Evolutionary conservation across 2,329 filamentous ascomycete species (phyloP), one percentile per base, ranked within the genome.

Genomic region (Epichloe sp.): DNA sequence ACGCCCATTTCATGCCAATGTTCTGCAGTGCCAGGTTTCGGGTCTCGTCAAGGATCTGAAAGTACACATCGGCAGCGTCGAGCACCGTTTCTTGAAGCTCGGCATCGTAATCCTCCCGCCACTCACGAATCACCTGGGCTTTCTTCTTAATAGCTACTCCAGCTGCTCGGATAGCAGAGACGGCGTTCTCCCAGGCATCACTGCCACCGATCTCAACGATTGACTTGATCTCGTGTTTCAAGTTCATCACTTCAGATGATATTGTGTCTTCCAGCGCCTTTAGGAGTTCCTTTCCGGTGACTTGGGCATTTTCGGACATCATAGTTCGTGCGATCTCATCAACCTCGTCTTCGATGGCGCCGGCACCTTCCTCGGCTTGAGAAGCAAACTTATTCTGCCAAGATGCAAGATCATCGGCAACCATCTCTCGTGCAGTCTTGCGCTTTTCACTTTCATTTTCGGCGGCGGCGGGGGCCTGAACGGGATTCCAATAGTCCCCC

Each of bases 1-100:
- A 95, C 12, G 91, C 89, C 90, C 93, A 98, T 62, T 79, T 80
- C 82, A 94, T 91, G 52, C 90, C 90, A 50, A 96, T 88, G 65
- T 94, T 88, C 64, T 95, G 88, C 36, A 96, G 76, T 5, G 89
- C 88, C 37, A 95, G 75, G 59, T 90, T 85, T 42, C 87, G 82
- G 54, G 93, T 90, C 61, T 81, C 80, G 56, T 91, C 86, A 35
- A 96, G 78, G 15, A 94, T 88, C 62, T 83, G 78, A 50, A 95
- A 80, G 44, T 91, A 91, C 41, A 84, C 84, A 59, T 87, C 77
- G n/a, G 88, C 81, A 8, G 87, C 85, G 45, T 80, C 76, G 51
- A 79, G 77, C 52, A 95, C 81, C 11, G 86, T 78, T 7, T 74
- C 71, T 55, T 83, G 74, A 4, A 89, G 80, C 59, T 88, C 80